These are phyloP conservation scores for Serendipita sp. DNA, from an alignment of 1,284 basidiomycete species.

Conservation along the genomic window DNA sequence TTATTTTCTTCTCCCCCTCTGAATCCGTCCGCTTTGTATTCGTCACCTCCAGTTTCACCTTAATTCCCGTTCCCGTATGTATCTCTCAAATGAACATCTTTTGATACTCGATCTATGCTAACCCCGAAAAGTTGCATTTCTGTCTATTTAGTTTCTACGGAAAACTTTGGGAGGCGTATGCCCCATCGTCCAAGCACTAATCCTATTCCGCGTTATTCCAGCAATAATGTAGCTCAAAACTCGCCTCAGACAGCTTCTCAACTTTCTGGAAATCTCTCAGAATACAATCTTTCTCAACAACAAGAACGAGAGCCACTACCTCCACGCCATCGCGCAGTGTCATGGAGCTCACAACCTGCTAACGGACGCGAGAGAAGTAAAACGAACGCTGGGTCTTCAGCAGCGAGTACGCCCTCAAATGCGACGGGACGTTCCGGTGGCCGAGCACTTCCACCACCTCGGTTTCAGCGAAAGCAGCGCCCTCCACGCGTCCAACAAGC, in stretches of 20 bases:
- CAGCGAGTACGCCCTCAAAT: not conserved
- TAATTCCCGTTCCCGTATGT: too few species aligned
- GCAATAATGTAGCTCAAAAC: not conserved
- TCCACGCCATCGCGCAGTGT: not conserved
- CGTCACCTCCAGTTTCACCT: too few species aligned
- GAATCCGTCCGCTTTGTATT: too few species aligned
- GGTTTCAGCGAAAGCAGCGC: constrained; percentile 6
- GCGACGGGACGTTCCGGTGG: not conserved
- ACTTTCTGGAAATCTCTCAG: not conserved
- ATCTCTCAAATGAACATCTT: too few species aligned
- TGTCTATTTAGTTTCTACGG: too few species aligned
- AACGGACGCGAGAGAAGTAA: not conserved
- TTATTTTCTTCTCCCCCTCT: too few species aligned
- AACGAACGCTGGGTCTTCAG: not conserved
- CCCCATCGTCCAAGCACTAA: not conserved
- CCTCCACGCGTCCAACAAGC: constrained; percentile 4
- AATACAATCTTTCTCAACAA: not conserved
- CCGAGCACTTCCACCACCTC: not conserved
- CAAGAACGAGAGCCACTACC: not conserved
- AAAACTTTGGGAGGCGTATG: not conserved
- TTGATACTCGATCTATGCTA: too few species aligned
- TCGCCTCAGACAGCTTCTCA: not conserved
- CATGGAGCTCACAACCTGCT: not conserved
- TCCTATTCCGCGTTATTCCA: not conserved
- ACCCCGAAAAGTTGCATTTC: too few species aligned